Conservation (phyloP, 2,329 filamentous ascomycete genomes). For the Verruconis gallopava region DNA sequence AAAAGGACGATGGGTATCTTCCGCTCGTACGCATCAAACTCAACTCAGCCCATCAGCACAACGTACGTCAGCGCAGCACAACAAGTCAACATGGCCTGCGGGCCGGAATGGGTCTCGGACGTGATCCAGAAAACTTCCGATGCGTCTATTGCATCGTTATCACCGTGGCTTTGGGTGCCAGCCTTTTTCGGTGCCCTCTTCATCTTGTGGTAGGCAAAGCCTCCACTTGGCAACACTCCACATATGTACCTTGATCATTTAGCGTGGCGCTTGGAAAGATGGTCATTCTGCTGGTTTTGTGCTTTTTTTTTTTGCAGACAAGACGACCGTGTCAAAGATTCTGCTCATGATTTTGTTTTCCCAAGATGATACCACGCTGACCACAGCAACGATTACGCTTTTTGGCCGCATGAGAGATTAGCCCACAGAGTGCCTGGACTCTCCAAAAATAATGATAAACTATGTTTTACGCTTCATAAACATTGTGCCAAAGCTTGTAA, state of each 20-base stretch:
- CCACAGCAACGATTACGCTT: too few relatives aligned
- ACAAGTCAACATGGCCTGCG: constrained; percentile 55
- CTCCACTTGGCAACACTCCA: not conserved
- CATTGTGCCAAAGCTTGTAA: too few relatives aligned
- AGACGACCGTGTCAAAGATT: too few relatives aligned
- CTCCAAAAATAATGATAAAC: too few relatives aligned
- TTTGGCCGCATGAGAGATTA: too few relatives aligned
- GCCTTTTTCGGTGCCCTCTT: not conserved
- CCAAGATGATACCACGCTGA: too few relatives aligned
- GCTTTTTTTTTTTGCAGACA: too few relatives aligned
- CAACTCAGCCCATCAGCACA: constrained; percentile 49
- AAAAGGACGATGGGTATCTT: constrained; percentile 73
- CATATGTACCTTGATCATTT: not conserved
- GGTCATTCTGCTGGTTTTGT: too few relatives aligned
- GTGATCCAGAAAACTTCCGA: constrained; percentile 9
- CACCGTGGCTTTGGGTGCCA: not conserved
- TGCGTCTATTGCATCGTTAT: too few relatives aligned
- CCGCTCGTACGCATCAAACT: constrained; percentile 52
- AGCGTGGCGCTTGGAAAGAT: not conserved
- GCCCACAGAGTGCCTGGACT: too few relatives aligned
- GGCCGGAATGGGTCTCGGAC: constrained; percentile 38
- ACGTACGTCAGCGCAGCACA: constrained; percentile 61
- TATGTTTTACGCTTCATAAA: too few relatives aligned
- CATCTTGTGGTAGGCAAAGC: not conserved
- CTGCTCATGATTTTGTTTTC: too few relatives aligned